Conservation (phyloP, 2,329 filamentous ascomycete genomes). For the Phoma sp. region DNA sequence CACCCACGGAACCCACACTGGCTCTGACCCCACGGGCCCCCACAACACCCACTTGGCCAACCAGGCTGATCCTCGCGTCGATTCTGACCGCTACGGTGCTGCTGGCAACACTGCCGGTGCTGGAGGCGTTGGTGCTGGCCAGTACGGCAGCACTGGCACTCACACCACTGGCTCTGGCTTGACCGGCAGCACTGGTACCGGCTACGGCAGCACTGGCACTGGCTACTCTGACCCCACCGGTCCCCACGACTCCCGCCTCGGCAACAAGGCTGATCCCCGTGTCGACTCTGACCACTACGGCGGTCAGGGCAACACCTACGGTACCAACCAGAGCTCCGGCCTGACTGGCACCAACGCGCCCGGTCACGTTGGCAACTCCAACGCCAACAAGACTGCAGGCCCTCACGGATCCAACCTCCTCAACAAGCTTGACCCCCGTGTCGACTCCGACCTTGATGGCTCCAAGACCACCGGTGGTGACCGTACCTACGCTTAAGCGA, state of each 20-base stretch:
- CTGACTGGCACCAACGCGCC: slow-evolving; percentile 20
- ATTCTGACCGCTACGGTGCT: slow-evolving; percentile 19
- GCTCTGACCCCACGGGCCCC: slow-evolving; percentile 34
- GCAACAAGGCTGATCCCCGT: slow-evolving; percentile 41
- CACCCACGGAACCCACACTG: slow-evolving; percentile 15
- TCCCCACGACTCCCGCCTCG: slow-evolving; percentile 34
- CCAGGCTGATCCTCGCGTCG: slow-evolving; percentile 41
- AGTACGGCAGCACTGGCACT: background rate
- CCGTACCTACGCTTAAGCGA: slow-evolving; percentile 29
- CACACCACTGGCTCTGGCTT: slow-evolving; percentile 5
- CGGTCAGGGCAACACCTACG: slow-evolving; percentile 28
- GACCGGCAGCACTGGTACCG: slow-evolving; percentile 18
- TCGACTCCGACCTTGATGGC: slow-evolving; percentile 45
- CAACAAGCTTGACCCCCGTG: slow-evolving; percentile 47
- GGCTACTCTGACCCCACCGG: slow-evolving; percentile 32
- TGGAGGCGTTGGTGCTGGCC: background rate
- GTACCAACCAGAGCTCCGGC: slow-evolving; percentile 15
- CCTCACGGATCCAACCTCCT: slow-evolving; percentile 42
- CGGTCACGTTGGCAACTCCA: slow-evolving; percentile 22
- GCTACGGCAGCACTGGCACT: slow-evolving; percentile 9
- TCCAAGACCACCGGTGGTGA: slow-evolving; percentile 39
- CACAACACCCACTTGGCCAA: slow-evolving; percentile 36
- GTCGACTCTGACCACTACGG: slow-evolving; percentile 38
- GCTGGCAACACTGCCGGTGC: slow-evolving; percentile 12
- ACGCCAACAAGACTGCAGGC: slow-evolving; percentile 42